Evolutionary conservation across 768 basidiomycete species (phyloP).

Genomic region (Multifurca ochricompacta): DNA sequence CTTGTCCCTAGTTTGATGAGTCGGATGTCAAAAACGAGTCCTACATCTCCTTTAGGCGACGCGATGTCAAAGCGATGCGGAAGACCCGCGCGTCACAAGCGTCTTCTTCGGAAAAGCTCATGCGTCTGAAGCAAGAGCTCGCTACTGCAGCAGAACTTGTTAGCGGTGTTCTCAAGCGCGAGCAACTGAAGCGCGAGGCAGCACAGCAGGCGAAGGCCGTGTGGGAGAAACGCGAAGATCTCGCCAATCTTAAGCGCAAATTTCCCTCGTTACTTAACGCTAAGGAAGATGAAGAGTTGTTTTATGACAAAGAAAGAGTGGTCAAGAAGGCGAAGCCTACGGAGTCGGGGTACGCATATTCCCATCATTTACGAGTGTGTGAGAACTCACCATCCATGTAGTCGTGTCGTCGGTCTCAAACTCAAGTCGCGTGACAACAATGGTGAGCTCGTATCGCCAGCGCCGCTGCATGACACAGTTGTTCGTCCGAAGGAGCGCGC

Average conservation of each 20-base stretch:
- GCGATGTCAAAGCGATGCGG: conserved; percentile 88
- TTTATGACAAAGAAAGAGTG: conserved; percentile 63
- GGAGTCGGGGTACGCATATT: conserved; percentile 24
- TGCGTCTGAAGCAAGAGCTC: conserved; percentile 73
- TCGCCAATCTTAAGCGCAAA: conserved; percentile 76
- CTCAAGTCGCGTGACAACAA: conserved; percentile 40
- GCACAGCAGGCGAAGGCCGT: conserved; percentile 50
- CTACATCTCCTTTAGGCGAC: conserved; percentile 93
- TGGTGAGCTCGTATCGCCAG: conserved; percentile 33
- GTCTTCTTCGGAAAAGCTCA: conserved; percentile 81
- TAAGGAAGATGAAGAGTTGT: conserved; percentile 57
- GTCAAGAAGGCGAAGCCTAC: conserved; percentile 47
- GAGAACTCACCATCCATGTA: conserved; percentile 17
- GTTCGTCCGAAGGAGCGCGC: conserved; percentile 63
- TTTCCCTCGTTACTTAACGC: conserved; percentile 52
- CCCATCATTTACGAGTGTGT: background rate
- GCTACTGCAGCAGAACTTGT: conserved; percentile 66
- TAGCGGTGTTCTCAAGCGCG: conserved; percentile 57
- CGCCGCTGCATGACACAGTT: conserved; percentile 39
- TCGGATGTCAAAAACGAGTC: conserved; percentile 85
- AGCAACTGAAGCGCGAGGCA: conserved; percentile 65
- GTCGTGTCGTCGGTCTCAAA: conserved; percentile 43
- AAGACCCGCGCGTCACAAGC: conserved; percentile 92
- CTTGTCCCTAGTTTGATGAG: conserved; percentile 63
- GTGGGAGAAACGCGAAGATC: conserved; percentile 70